These are phyloP conservation scores for Coemansia sp. DNA, from an alignment of 192 early-diverging fungal species.

Conservation along the genomic window DNA sequence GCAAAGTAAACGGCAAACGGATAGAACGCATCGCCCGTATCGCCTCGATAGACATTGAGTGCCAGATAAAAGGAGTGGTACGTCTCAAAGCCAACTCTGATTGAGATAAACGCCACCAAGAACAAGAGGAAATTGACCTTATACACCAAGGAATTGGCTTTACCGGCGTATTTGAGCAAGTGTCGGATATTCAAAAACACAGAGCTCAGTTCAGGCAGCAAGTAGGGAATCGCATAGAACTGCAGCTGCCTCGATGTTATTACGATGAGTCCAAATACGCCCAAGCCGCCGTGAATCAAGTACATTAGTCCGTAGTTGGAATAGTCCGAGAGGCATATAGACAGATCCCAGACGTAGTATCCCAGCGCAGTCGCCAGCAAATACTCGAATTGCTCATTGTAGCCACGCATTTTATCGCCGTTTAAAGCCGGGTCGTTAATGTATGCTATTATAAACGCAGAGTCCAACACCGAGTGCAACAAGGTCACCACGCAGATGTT, in stretches of 20 bases:
- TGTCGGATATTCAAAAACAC: conserved; percentile 43
- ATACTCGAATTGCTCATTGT: conserved; percentile 22
- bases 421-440: conserved; percentile 18
- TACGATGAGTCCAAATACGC: conserved; percentile 34
- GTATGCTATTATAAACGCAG: conserved; percentile 22
- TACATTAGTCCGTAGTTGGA: conserved; percentile 34
- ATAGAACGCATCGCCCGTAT: conserved; percentile 22
- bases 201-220: conserved; percentile 48
- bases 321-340: conserved; percentile 27
- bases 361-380: conserved; percentile 30
- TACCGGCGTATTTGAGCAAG: conserved; percentile 28
- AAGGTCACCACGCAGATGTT: conserved; percentile 4
- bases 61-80: conserved; percentile 29
- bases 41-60: neutral
- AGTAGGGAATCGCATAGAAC: conserved; percentile 42
- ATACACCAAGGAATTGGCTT: conserved; percentile 19
- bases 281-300: conserved; percentile 33
- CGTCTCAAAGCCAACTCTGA: conserved; percentile 39
- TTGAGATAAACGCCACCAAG: conserved; percentile 17
- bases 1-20: conserved; percentile 46
- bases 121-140: conserved; percentile 42
- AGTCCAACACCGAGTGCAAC: conserved; percentile 25
- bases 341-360: conserved; percentile 50
- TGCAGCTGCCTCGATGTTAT: conserved; percentile 44
- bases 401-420: conserved; percentile 37